These are phyloP conservation scores for Mycena metata DNA, from an alignment of 768 basidiomycete genomes.

Conservation along the genomic window DNA sequence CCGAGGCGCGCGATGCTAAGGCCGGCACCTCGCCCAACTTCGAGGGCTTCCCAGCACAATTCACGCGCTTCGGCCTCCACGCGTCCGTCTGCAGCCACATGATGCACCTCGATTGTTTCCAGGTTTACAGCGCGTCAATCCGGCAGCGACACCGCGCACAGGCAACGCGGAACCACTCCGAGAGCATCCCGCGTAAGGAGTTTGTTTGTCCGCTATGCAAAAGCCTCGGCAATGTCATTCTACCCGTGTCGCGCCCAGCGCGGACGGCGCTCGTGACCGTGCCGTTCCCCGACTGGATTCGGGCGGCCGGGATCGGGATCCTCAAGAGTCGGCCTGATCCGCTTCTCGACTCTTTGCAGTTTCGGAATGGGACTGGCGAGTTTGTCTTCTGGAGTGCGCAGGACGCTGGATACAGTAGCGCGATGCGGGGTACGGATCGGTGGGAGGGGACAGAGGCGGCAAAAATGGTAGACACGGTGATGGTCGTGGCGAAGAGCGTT, in stretches of 20 bases:
- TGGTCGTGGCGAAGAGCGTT: constrained; percentile 80
- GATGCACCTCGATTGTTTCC: constrained; percentile 98
- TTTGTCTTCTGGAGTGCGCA: constrained; percentile 92
- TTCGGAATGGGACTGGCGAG: constrained; percentile 85
- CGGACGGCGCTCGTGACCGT: constrained; percentile 65
- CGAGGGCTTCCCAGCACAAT: constrained; percentile 78
- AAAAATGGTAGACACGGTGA: constrained; percentile 91
- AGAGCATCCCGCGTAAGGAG: constrained; percentile 93
- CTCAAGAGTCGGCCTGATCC: constrained; percentile 86
- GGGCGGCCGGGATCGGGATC: constrained; percentile 89
- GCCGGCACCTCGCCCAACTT: constrained; percentile 63
- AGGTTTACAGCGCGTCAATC: constrained; percentile 88
- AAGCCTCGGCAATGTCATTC: constrained; percentile 92
- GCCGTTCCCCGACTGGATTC: constrained; percentile 90
- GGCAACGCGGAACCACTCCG: constrained; percentile 93
- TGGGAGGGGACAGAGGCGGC: constrained; percentile 69
- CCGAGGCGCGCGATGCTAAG: constrained; percentile 63
- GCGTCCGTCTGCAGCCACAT: constrained; percentile 93
- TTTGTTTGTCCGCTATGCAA: constrained; percentile 98
- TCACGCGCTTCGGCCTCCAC: constrained; percentile 88
- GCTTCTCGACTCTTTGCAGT: constrained; percentile 78
- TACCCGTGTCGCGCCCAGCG: constrained; percentile 78
- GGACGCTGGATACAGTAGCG: constrained; percentile 75
- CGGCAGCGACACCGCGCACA: constrained; percentile 90
- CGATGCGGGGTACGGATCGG: constrained; percentile 65